Evolutionary conservation across 2,329 filamentous ascomycete genomes (phyloP), one percentile per base, ranked within the genome.

Genomic region (Chrysosporium keratinophilum): DNA sequence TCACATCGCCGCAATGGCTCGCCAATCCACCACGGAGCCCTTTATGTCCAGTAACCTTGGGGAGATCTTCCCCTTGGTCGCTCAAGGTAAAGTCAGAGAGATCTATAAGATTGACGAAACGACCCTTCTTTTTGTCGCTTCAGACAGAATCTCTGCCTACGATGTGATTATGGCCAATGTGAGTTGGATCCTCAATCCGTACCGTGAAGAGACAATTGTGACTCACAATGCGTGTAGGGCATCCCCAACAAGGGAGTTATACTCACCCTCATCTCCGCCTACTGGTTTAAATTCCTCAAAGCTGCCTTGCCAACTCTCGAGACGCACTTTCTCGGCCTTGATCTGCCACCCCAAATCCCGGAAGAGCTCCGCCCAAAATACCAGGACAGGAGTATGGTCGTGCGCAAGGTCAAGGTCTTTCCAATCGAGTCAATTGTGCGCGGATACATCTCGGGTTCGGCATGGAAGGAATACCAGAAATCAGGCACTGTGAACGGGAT

Each of bases 81-180:
- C 80, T 6, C 76, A 77, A 39, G 82, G 82, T 59, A 94, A 94
- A 73, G 88, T 94, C 23, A 82, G 88, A 64, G 87, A 94, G 65
- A 78, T 94, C 37, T 95, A 88, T 69, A 76, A 80, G 57, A 74
- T 94, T 52, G 81, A 87, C 66, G 74, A 81, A 40, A 72, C 79
- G 54, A 85, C 81, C 1, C 79, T 95, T 3, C 83, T 95, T 54
- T 91, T 95, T 66, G 82, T 90, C 53, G 85, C 87, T 20, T 86
- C 87, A 12, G 90, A 96, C 73, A 85, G 93, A 61, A 93, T 96
- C 68, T 95, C 88, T 20, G 93, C 93, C 54, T 97, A 91, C 76
- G 91, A 97, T 78, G 88, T 94, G 62, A 82, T 95, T 62, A 83
- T 95, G 77, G 74, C 80, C 63, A 96, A 93, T 71, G 82, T 83